Base-by-base conservation (phyloP, 805 yeast species). In the Phaffomyces thermotolerans region DNA sequence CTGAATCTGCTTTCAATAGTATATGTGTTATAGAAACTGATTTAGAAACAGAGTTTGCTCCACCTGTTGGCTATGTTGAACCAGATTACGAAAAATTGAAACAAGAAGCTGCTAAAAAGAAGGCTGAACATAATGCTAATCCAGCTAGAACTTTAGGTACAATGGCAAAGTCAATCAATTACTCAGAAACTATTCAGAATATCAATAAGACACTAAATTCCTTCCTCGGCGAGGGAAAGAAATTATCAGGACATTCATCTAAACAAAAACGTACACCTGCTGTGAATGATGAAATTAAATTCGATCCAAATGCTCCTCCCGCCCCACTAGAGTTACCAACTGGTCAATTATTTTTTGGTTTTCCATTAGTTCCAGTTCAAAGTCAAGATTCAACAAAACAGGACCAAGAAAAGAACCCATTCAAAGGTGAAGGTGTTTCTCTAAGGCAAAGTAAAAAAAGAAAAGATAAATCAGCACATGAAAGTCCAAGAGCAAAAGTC, bases 51-150 rank as follows among this genome's bases (percentile, higher is more conserved):
- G 99, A 93, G 59, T 93, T 93, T 68, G 98, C 97, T 2, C 96
- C 99, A 3, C 99, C 99, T 0, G 96, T 91, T 6, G 99, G 99
- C 0, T 93, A 93, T 60, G 96, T 86, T 17, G 98, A 91, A 59
- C 96, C 96, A 2, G 89, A 85, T 50, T 77, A 76, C 62, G 25
- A 65, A 52, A 52, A 60, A 62, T 32, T 44, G n/a, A 45, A 45
- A 35, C 45, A 45, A 33, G 48, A 45, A 23, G 42, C 34, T 14
- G 29, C 34, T 3, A 39, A 45, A 30, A 44, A 46, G 41, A 44
- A 43, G 23, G 35, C 36, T 4, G 29, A 27, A 27, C 29, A 27
- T 9, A 27, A 10, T 12, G 17, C 34, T 10, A 34, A 42, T 14
- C 45, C 45, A 3, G 41, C 35, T 12, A 72, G 68, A 6, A 71